Base-by-base conservation (phyloP, 2,329 filamentous ascomycete genomes). In the Aurifilum marmelostoma region DNA sequence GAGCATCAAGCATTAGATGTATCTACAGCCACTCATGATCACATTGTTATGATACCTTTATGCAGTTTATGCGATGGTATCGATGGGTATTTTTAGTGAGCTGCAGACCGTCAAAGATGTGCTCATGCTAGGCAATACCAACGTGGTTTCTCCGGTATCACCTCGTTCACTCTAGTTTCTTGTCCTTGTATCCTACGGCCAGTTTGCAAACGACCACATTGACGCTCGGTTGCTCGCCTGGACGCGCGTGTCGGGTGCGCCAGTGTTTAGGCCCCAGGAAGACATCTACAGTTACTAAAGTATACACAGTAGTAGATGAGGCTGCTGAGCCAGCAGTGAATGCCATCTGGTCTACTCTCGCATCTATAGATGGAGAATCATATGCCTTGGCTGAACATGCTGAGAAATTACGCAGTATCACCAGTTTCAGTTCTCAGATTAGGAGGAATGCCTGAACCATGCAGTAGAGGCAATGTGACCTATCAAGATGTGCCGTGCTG, bases 101-200 rank as follows among this genome's bases (percentile, higher is more conserved):
- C 21, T 47, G 43, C 5, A 47, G 43, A 9, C 52, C 24, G 11
- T 18, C n/a, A 16, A 16, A 59, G 21, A 21, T 29, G 27, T 12
- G 4, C 27, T 52, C 29, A 5, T 52, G 6, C 32, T 37, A 43
- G 64, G 41, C 24, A 60, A 34, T 27, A 59, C 56, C 14, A 39
- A 24, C 8, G 50, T 63, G 5, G 37, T 63, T 34, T 52, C 29
- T 64, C 16, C 1, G 24, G 67, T 32, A 29, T 21, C 5, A 69
- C n/a, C 21, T 12, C 47, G 54, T 74, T 74, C 34, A 72, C 70
- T 14, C 52, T 63, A 1, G 65, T 63, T 16, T 24, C 1, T 2
- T 29, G 63, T 74, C 71, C 64, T 74, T 68, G 60, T 70, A 72
- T 7, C 73, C 70, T 8, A 75, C 34, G 2, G 73, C 61, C 29